phyloP scores from a whole-genome alignment of 495 filamentous ascomycete genomes.

The Niebla homalea region DNA sequence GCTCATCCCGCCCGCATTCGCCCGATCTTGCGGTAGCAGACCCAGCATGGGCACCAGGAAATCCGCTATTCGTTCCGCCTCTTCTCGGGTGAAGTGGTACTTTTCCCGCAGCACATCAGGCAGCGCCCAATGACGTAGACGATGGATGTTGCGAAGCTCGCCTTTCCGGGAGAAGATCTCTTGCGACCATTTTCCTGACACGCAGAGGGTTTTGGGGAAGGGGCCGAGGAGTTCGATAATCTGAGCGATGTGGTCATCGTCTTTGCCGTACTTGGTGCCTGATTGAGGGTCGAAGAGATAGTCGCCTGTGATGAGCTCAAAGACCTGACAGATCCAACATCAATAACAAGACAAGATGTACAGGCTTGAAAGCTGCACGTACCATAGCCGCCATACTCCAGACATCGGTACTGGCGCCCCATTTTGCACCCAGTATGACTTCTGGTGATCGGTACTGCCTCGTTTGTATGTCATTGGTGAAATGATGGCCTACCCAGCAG shows the following conservation, averaged over 20 bases:
- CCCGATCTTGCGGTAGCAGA: slow-evolving; percentile 69
- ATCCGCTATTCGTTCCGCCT: slow-evolving; percentile 64
- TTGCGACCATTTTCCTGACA: slow-evolving; percentile 91
- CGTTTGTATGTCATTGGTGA: slow-evolving; percentile 98
- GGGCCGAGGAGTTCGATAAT: slow-evolving; percentile 94
- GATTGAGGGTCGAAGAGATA: slow-evolving; percentile 99
- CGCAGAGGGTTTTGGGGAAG: slow-evolving; percentile 83
- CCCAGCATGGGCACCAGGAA: slow-evolving; percentile 92
- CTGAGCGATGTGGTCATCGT: slow-evolving; percentile 98
- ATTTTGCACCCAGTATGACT: slow-evolving; percentile 92
- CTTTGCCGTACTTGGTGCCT: slow-evolving; percentile 97
- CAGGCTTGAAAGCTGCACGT: slow-evolving; percentile 15
- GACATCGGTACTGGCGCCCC: slow-evolving; percentile 96
- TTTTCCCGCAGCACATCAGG: slow-evolving; percentile 91
- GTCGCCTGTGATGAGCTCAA: slow-evolving; percentile 96
- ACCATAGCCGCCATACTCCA: slow-evolving; percentile 99
- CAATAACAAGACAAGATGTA: not conserved
- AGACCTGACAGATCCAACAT: slow-evolving; percentile 46
- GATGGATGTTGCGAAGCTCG: slow-evolving; percentile 94
- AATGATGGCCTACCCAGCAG: slow-evolving; percentile 97
- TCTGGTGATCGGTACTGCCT: slow-evolving; percentile 95
- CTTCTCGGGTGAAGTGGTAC: slow-evolving; percentile 78
- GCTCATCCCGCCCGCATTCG: slow-evolving; percentile 93
- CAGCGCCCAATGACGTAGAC: slow-evolving; percentile 90
- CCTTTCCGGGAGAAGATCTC: slow-evolving; percentile 99